Conservation (phyloP, 2,329 filamentous ascomycete genomes). For the Coniochaeta sp. region DNA sequence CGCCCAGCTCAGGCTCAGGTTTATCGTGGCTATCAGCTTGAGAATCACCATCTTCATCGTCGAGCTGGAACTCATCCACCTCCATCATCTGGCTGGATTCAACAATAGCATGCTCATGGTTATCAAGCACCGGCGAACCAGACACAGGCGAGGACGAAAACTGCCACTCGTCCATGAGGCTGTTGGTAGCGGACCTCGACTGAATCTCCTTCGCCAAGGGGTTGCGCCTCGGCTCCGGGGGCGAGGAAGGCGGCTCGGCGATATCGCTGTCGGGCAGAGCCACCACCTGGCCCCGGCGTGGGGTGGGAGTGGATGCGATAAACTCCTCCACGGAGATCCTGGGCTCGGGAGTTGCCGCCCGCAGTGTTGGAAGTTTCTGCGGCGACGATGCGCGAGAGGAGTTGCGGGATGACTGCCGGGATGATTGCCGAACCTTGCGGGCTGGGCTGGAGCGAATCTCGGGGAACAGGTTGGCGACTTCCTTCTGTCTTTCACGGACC, state of each 20-base stretch:
- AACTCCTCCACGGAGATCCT: constrained; percentile 40
- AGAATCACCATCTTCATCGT: constrained; percentile 6
- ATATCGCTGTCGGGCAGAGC: constrained; percentile 38
- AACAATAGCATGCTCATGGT: constrained; percentile 18
- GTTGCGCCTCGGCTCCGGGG: constrained; percentile 46
- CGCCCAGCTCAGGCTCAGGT: constrained; percentile 6
- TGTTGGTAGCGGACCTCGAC: constrained; percentile 35
- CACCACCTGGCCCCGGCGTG: constrained; percentile 45
- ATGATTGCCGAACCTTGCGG: constrained; percentile 2
- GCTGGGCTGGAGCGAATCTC: constrained; percentile 53
- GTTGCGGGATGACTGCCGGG: background rate
- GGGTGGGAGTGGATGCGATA: constrained; percentile 54
- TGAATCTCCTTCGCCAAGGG: constrained; percentile 45
- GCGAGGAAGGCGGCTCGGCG: constrained; percentile 51
- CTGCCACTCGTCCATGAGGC: constrained; percentile 39
- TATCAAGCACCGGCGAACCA: constrained; percentile 35
- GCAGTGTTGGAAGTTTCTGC: constrained; percentile 8
- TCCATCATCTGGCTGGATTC: constrained; percentile 13
- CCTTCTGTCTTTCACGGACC: constrained; percentile 64
- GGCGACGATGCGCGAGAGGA: constrained; percentile 4
- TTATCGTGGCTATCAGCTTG: constrained; percentile 3
- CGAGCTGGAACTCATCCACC: constrained; percentile 11
- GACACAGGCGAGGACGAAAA: constrained; percentile 49
- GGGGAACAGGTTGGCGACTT: constrained; percentile 60
- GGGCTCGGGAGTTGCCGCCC: constrained; percentile 38